phyloP scores from a whole-genome alignment of 345 rosid species.

The Zanthoxylum bungeanum region DNA sequence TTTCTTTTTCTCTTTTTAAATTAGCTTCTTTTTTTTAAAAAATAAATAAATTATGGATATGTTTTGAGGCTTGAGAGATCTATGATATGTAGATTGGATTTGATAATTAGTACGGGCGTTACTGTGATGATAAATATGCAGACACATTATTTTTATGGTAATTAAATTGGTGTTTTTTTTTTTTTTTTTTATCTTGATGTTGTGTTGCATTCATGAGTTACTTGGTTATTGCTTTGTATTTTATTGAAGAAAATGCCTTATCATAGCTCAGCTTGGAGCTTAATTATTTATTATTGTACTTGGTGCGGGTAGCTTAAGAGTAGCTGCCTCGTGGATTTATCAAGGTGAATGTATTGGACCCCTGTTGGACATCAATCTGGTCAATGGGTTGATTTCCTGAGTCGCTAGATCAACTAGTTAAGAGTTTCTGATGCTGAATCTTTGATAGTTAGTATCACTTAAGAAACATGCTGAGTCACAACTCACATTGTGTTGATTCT shows the following conservation, averaged over 20 bases:
- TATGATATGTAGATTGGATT: not conserved
- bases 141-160: constrained; percentile 7
- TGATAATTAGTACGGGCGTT: not conserved
- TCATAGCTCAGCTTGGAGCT: not conserved
- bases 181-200: too few relatives aligned
- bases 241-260: not conserved
- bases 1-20: constrained; percentile 8
- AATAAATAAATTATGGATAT: not conserved
- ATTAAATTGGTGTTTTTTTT: too few relatives aligned
- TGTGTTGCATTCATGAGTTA: not conserved
- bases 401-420: too few relatives aligned
- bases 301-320: constrained; percentile 1
- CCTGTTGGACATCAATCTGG: not conserved
- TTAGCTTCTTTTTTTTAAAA: not conserved
- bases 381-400: not conserved
- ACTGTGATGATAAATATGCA: not conserved
- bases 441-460: not conserved
- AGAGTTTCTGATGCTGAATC: not conserved
- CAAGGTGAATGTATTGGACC: not conserved
- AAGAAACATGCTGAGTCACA: not conserved
- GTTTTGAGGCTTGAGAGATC: constrained; percentile 9
- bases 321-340: not conserved
- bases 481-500: not conserved
- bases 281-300: not conserved
- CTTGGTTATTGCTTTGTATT: not conserved